Evolutionary conservation across 257 asterid species (phyloP).

Genomic region (Linaria vulgaris): DNA sequence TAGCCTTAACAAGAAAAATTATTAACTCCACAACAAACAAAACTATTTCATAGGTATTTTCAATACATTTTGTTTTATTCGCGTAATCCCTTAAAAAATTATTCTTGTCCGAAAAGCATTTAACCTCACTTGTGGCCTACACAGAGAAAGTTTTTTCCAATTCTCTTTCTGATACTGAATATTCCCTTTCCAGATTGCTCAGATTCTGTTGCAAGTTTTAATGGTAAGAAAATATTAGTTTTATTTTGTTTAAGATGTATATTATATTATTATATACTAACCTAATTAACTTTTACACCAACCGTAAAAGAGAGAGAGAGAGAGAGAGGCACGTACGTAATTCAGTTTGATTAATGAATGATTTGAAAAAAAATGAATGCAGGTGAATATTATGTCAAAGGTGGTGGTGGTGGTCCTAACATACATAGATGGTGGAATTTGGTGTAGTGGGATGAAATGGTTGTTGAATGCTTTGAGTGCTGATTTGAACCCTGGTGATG

Average conservation of each 20-base stretch:
- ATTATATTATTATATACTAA: too few relatives aligned
- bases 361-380: neutral
- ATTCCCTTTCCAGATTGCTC: neutral
- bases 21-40: neutral
- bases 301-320: too few relatives aligned
- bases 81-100: neutral
- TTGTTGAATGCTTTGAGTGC: conserved; percentile 21
- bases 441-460: conserved; percentile 39
- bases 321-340: too few relatives aligned
- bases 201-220: conserved; percentile 2
- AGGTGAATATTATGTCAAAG: conserved; percentile 19
- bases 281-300: too few relatives aligned
- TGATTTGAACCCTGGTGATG: conserved; percentile 45
- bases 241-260: neutral
- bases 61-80: neutral
- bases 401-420: conserved; percentile 42
- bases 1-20: neutral
- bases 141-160: neutral
- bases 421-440: conserved; percentile 38
- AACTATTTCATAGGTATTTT: neutral
- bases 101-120: conserved; percentile 9
- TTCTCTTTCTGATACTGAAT: too few relatives aligned
- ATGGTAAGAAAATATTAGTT: conserved; percentile 1
- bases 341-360: too few relatives aligned
- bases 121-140: conserved; percentile 13